Percentiles rank a stretch among this genome's conserved stretches.
Conservation (phyloP, 176 grass and related monocot genomes). For the Poa pratensis region DNA sequence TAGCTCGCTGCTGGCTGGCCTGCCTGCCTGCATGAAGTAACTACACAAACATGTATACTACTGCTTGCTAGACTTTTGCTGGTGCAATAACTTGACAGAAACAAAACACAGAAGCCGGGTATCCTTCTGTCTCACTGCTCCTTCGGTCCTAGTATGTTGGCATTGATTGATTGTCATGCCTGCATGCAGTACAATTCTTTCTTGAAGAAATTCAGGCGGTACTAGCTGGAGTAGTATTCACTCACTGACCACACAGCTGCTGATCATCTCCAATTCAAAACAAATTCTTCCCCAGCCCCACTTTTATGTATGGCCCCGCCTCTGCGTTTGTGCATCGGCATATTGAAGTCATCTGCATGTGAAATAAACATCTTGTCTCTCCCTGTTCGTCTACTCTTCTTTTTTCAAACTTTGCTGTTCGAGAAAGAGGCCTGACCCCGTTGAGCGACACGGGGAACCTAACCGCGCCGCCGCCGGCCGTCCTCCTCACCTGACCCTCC, state of each 20-base stretch:
- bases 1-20: slow-evolving; percentile 11
- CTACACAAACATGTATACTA: slow-evolving; percentile 30
- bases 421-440: too few species aligned
- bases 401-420: slow-evolving; percentile 19
- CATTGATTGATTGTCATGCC: slow-evolving; percentile 43
- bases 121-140: slow-evolving; percentile 28
- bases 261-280: slow-evolving; percentile 60
- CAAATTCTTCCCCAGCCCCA: slow-evolving; percentile 15
- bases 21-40: slow-evolving; percentile 42
- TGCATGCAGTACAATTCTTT: slow-evolving; percentile 35
- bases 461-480: too few species aligned
- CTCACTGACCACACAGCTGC: slow-evolving; percentile 43
- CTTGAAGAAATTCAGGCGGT: slow-evolving; percentile 45
- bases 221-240: slow-evolving; percentile 47
- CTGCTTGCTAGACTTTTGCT: slow-evolving; percentile 24
- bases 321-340: slow-evolving; percentile 26
- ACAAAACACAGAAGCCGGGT: slow-evolving; percentile 30
- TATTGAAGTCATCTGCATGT: slow-evolving; percentile 56
- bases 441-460: too few species aligned
- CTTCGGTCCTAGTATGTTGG: slow-evolving; percentile 47
- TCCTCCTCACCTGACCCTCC: too few species aligned
- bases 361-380: slow-evolving; percentile 72
- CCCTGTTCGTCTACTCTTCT: background rate
- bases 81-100: slow-evolving; percentile 52
- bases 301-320: slow-evolving; percentile 47